phyloP scores from a whole-genome alignment of 2,329 filamentous ascomycete species.

The Aschersonia sp. region DNA sequence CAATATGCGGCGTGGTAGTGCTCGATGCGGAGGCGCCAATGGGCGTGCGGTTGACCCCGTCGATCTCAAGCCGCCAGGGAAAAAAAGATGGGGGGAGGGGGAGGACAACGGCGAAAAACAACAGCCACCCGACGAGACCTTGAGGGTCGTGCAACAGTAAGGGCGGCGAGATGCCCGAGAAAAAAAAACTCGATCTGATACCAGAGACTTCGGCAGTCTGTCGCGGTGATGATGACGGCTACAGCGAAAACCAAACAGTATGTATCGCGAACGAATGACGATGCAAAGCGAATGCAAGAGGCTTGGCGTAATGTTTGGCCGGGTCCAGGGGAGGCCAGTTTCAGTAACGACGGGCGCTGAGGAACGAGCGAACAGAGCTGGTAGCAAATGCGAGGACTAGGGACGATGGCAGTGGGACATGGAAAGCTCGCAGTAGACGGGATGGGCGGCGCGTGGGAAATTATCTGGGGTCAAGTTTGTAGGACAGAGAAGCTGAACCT shows the following conservation, averaged over 20 bases:
- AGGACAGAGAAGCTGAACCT: slow-evolving; percentile 7
- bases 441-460: slow-evolving; percentile 8
- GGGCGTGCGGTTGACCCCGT: slow-evolving; percentile 1
- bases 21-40: neutral
- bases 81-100: neutral
- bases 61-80: slow-evolving; percentile 1
- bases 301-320: slow-evolving; percentile 5
- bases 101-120: neutral
- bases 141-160: neutral
- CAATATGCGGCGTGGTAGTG: neutral
- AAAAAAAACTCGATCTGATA: neutral
- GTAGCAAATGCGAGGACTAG: slow-evolving; percentile 4
- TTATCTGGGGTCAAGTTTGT: slow-evolving; percentile 10
- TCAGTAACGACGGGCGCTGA: slow-evolving; percentile 4
- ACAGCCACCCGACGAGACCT: neutral
- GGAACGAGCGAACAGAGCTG: slow-evolving; percentile 3
- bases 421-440: slow-evolving; percentile 11
- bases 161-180: neutral
- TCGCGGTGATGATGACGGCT: slow-evolving; percentile 4
- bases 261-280: slow-evolving; percentile 1
- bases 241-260: neutral
- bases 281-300: slow-evolving; percentile 4
- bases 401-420: slow-evolving; percentile 10
- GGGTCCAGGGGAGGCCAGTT: slow-evolving; percentile 5
- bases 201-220: too few relatives aligned